These are phyloP conservation scores for Hypoxylon crocopeplum DNA, from an alignment of 495 filamentous ascomycete species.

Conservation along the genomic window DNA sequence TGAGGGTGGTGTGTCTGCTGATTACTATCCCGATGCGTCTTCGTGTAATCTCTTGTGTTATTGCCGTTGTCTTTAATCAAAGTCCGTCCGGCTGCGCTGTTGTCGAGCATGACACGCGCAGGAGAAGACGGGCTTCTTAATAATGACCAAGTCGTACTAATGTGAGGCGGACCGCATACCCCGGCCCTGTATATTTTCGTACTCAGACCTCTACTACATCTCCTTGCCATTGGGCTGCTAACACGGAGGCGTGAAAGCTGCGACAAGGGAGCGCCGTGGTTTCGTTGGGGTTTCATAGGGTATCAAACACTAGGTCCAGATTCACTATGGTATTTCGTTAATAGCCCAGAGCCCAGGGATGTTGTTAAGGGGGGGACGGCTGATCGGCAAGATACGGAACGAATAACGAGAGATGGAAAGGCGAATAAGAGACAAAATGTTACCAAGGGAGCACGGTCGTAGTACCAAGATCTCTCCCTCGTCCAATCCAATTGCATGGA, in stretches of 20 bases:
- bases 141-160: slow-evolving; percentile 28
- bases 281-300: slow-evolving; percentile 41
- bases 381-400: slow-evolving; percentile 38
- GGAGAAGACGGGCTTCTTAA: slow-evolving; percentile 39
- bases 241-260: slow-evolving; percentile 37
- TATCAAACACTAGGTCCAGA: slow-evolving; percentile 37
- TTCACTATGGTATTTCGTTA: slow-evolving; percentile 25
- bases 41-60: slow-evolving; percentile 32
- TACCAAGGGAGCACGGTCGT: slow-evolving; percentile 26
- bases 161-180: slow-evolving; percentile 31
- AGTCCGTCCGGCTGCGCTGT: slow-evolving; percentile 23
- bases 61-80: slow-evolving; percentile 35
- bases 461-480: slow-evolving; percentile 19
- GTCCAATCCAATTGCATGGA: slow-evolving; percentile 15
- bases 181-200: slow-evolving; percentile 26
- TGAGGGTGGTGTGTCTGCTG: slow-evolving; percentile 32
- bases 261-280: slow-evolving; percentile 33
- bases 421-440: slow-evolving; percentile 4
- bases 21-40: slow-evolving; percentile 36
- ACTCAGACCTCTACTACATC: slow-evolving; percentile 23
- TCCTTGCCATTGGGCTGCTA: slow-evolving; percentile 33
- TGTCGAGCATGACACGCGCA: slow-evolving; percentile 24
- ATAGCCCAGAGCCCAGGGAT: slow-evolving; percentile 13
- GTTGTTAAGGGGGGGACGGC: slow-evolving; percentile 27
- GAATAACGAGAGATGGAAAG: slow-evolving; percentile 22